Base-by-base conservation (phyloP, 805 yeast species). In the Saccharomycopsis sp. region DNA sequence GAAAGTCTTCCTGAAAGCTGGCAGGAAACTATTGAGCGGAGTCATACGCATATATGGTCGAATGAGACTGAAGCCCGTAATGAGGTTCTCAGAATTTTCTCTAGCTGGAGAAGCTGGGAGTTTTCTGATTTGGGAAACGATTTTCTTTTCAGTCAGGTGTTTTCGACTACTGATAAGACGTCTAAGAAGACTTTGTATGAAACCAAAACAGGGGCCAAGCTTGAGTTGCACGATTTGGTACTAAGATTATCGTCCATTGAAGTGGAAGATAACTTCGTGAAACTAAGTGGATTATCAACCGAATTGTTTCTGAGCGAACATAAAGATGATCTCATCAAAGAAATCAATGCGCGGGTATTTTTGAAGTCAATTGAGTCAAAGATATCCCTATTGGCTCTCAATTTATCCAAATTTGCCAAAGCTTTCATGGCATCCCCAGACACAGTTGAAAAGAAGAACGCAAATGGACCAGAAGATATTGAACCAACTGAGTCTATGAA, bases 91-190 rank as follows among this genome's bases (percentile, higher is more conserved):
- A 71, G 76, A 2, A 75, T 83, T 1, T 90, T 91, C 64, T 75
- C 84, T 0, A 74, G 78, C 14, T 94, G 98, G 97, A 81, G 97
- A 74, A 82, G 83, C 59, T 91, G 98, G 97, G 99, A 92, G 64
- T 85, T 87, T 50, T 76, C 83, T 34, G 81, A 81, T 64, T 78
- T 67, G n/a, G 65, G 65, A 5, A 64, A 66, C n/a, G 23, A 14
- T 24, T 50, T 24, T 50, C 16, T 50, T 4, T 24, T n/a, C 29
- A 8, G 7, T 8, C n/a, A 23, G 21, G 53, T 24, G 24, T 50
- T 50, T 23, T 9, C 24, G 20, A 20, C 20, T 12, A 7, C 20
- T 37, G 23, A 20, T n/a, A 9, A 21, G 15, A 14, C 48, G 4
- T 14, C 21, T 37, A 52, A 29, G 4, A 9, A 14, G n/a, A 2